Evolutionary conservation across 352 stramenopile species (phyloP).

Genomic region (Phytophthora europaea): DNA sequence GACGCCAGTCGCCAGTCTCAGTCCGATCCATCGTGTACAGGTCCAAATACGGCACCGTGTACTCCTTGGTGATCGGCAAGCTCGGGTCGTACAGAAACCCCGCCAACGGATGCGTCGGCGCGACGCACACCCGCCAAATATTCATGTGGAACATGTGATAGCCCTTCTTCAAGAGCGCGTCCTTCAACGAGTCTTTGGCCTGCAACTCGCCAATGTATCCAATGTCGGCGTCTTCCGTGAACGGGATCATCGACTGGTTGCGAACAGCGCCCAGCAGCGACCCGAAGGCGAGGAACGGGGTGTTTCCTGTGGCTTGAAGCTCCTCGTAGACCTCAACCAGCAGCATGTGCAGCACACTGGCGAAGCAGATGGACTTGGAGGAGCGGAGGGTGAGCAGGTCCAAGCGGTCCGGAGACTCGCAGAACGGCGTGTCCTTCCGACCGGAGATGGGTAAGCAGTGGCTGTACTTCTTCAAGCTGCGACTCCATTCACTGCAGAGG

Average conservation of each 20-base stretch:
- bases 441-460: slow-evolving; percentile 61
- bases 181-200: slow-evolving; percentile 12
- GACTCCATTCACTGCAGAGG: slow-evolving; percentile 21
- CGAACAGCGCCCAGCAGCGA: slow-evolving; percentile 54
- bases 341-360: slow-evolving; percentile 60
- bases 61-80: slow-evolving; percentile 11
- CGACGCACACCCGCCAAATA: slow-evolving; percentile 47
- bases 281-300: slow-evolving; percentile 48
- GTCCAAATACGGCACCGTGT: slow-evolving; percentile 43
- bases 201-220: slow-evolving; percentile 34
- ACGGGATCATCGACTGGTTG: slow-evolving; percentile 50
- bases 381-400: slow-evolving; percentile 38
- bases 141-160: slow-evolving; percentile 51
- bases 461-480: slow-evolving; percentile 1
- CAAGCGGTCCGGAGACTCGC: slow-evolving; percentile 48
- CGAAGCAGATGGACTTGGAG: slow-evolving; percentile 47
- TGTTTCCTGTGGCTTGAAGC: slow-evolving; percentile 29
- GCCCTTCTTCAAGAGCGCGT: slow-evolving; percentile 37
- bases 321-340: slow-evolving; percentile 60
- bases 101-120: slow-evolving; percentile 48
- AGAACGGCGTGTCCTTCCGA: slow-evolving; percentile 48
- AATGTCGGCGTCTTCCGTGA: slow-evolving; percentile 64
- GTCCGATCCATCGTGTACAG: slow-evolving; percentile 36
- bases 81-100: slow-evolving; percentile 41
- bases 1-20: background rate